Percentiles rank a stretch among this genome's conserved stretches.
Evolutionary conservation across 163 green algal genomes (phyloP).

Genomic region (Chlamydomonas reinhardtii): DNA sequence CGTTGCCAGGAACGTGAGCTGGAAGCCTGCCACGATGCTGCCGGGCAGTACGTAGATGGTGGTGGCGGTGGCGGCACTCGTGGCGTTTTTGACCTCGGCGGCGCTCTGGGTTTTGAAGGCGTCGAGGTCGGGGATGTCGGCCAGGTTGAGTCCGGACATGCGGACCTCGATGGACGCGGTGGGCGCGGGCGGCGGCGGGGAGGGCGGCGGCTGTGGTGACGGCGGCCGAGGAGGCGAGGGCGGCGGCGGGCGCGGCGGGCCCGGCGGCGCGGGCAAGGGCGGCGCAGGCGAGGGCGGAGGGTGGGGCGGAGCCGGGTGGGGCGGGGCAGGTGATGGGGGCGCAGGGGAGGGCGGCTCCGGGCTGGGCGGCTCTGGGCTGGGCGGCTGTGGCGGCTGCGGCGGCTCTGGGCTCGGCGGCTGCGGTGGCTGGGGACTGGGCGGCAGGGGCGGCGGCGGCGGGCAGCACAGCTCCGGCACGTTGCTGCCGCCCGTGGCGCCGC

Average conservation of each 20-base stretch:
- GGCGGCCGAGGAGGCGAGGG: background rate
- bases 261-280: background rate
- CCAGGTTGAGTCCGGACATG: background rate
- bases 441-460: conserved; percentile 12
- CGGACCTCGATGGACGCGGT: background rate
- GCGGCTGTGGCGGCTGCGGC: background rate
- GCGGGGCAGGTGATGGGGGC: background rate
- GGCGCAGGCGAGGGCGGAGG: too few species aligned
- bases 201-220: background rate
- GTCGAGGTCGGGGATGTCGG: too few species aligned
- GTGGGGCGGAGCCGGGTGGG: background rate
- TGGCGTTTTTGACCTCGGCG: too few species aligned
- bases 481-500: background rate
- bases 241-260: background rate
- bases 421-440: background rate
- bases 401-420: background rate
- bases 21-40: too few species aligned
- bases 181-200: background rate
- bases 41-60: too few species aligned
- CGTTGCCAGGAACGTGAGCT: too few species aligned
- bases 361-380: background rate
- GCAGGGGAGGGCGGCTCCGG: background rate
- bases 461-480: conserved; percentile 29
- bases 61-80: too few species aligned
- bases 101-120: too few species aligned